phyloP scores from a whole-genome alignment of 768 basidiomycete genomes.

The Hypholoma sublateritium region DNA sequence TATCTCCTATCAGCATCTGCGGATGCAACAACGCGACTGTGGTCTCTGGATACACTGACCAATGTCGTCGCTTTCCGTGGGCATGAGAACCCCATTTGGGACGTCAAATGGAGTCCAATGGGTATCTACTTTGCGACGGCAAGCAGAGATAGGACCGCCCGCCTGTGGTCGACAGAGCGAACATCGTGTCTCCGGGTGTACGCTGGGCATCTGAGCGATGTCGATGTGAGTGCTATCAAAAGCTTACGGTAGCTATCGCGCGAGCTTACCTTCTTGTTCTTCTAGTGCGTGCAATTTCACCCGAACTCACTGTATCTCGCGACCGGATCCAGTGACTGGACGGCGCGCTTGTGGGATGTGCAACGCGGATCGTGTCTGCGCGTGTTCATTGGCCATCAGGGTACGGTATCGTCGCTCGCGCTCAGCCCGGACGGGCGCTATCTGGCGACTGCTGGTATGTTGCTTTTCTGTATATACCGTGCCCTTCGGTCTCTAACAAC shows the following conservation, averaged over 20 bases:
- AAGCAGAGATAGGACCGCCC: constrained; percentile 90
- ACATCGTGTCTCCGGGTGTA: constrained; percentile 86
- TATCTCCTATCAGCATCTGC: constrained; percentile 91
- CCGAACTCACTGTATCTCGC: constrained; percentile 97
- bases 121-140: constrained; percentile 98
- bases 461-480: background rate
- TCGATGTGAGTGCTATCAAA: constrained; percentile 71
- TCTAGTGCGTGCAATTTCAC: constrained; percentile 91
- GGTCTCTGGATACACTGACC: constrained; percentile 94
- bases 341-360: constrained; percentile 97
- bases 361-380: constrained; percentile 92
- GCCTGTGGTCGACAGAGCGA: constrained; percentile 95
- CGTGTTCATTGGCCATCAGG: constrained; percentile 95
- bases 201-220: constrained; percentile 94
- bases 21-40: constrained; percentile 86
- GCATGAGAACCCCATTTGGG: constrained; percentile 98
- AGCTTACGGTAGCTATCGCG: background rate
- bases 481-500: background rate
- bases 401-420: constrained; percentile 79
- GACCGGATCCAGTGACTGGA: constrained; percentile 95
- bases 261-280: background rate
- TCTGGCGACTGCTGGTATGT: constrained; percentile 82
- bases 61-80: constrained; percentile 94
- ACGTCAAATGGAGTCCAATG: constrained; percentile 97
- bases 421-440: constrained; percentile 94